These are phyloP conservation scores for Choiromyces venosus DNA, from an alignment of 495 filamentous ascomycete genomes.

Conservation along the genomic window DNA sequence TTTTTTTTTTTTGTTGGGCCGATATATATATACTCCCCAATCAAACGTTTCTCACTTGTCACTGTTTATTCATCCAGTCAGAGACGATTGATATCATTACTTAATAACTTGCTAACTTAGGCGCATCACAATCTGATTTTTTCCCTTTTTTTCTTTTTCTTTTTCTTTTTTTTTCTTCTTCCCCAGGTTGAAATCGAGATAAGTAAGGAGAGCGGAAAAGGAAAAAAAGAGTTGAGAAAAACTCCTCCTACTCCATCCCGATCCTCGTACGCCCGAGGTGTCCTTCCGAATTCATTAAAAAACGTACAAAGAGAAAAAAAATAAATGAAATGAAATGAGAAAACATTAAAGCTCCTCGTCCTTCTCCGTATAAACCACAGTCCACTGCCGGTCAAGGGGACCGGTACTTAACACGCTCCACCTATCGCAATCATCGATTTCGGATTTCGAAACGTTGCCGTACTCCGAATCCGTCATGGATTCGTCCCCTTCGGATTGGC, in stretches of 20 bases:
- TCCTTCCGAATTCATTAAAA: neutral
- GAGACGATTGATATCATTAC: neutral
- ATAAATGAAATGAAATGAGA: neutral
- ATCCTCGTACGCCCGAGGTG: neutral
- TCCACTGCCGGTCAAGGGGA: conserved; percentile 40
- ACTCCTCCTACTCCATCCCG: neutral
- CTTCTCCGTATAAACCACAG: conserved; percentile 38
- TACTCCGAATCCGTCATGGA: conserved; percentile 34
- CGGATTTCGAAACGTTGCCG: conserved; percentile 32
- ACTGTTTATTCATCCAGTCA: neutral
- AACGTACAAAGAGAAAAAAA: no score
- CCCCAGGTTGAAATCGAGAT: neutral
- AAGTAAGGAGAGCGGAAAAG: neutral
- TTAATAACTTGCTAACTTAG: no score
- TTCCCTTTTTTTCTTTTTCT: no score
- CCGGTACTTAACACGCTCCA: conserved; percentile 41
- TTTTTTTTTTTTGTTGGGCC: no score
- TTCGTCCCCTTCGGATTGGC: conserved; percentile 20
- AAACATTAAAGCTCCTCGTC: conserved; percentile 20
- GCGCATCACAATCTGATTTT: neutral
- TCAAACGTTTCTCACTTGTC: neutral
- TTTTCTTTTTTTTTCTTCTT: no score
- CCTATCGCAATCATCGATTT: conserved; percentile 39
- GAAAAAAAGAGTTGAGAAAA: neutral
- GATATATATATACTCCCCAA: neutral